A percentile compares a stretch with the other conserved stretches of the same genome.
These are phyloP conservation scores for Macrophomina tecta DNA, from an alignment of 2,329 filamentous ascomycete species.

Conservation along the genomic window DNA sequence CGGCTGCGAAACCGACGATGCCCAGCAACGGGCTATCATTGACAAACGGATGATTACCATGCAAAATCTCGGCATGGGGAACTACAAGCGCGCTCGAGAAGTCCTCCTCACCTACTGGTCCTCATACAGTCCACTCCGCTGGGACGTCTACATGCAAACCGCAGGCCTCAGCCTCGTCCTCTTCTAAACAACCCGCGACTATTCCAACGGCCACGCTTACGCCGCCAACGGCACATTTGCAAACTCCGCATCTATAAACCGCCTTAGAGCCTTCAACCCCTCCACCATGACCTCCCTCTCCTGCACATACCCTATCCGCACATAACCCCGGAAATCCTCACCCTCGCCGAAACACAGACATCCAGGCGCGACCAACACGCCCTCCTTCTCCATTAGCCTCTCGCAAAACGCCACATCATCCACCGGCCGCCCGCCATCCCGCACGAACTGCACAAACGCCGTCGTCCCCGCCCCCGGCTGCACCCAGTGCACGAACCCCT, in stretches of 20 bases:
- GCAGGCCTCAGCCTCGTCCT: not conserved
- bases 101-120: not conserved
- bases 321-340: conserved; percentile 68
- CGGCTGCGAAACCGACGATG: conserved; percentile 5
- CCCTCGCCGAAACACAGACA: conserved; percentile 74
- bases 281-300: conserved; percentile 70
- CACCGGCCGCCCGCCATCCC: conserved; percentile 57
- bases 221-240: conserved; percentile 54
- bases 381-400: conserved; percentile 66
- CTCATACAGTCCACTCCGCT: not conserved
- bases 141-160: not conserved
- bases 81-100: not conserved
- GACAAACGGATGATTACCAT: not conserved
- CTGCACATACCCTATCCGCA: conserved; percentile 78
- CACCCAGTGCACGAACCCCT: conserved; percentile 65
- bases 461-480: conserved; percentile 70
- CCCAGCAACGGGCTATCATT: not conserved
- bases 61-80: not conserved
- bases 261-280: conserved; percentile 62
- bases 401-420: conserved; percentile 47
- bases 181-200: not conserved
- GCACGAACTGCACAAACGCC: conserved; percentile 73
- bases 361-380: conserved; percentile 78
- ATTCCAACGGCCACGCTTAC: not conserved
- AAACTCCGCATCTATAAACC: conserved; percentile 62